Conservation (phyloP, 129 eudicot species). For the Centaurea solstitialis region DNA sequence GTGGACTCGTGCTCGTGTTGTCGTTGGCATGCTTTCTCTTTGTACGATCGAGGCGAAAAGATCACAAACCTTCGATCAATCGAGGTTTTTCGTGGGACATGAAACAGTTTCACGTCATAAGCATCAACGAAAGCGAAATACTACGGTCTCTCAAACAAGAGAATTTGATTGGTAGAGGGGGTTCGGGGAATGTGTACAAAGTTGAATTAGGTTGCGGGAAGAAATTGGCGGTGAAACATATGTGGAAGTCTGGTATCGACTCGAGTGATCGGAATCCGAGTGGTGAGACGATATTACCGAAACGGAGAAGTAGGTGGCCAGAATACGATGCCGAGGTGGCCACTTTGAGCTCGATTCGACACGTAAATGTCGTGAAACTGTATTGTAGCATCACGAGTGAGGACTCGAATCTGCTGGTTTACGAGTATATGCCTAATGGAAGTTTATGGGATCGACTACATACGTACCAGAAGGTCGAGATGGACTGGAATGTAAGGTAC, state of each 20-base stretch:
- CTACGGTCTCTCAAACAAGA: constrained; percentile 43
- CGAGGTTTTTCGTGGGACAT: constrained; percentile 51
- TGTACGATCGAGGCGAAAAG: constrained; percentile 21
- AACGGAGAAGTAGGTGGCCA: constrained; percentile 33
- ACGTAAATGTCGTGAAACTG: constrained; percentile 69
- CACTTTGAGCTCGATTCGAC: constrained; percentile 61
- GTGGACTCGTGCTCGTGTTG: constrained; percentile 35
- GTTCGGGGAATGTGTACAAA: constrained; percentile 62
- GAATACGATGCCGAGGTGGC: constrained; percentile 73
- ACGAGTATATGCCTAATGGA: constrained; percentile 70
- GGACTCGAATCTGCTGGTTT: constrained; percentile 62
- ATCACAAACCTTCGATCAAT: background rate
- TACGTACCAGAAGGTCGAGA: constrained; percentile 29
- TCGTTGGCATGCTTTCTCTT: constrained; percentile 29
- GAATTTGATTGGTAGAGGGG: constrained; percentile 63
- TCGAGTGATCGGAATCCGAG: constrained; percentile 29
- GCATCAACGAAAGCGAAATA: constrained; percentile 51
- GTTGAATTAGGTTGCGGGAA: constrained; percentile 50
- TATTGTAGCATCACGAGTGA: constrained; percentile 67
- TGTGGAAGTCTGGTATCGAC: constrained; percentile 42
- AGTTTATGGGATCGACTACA: constrained; percentile 71
- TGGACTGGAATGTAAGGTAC: constrained; percentile 55
- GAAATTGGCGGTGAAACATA: constrained; percentile 63
- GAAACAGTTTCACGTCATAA: constrained; percentile 57
- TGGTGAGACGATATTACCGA: constrained; percentile 40